Percentiles rank a stretch among this genome's conserved stretches.
These are phyloP conservation scores for Ustilago curta DNA, from an alignment of 1,284 basidiomycete species.

Conservation along the genomic window DNA sequence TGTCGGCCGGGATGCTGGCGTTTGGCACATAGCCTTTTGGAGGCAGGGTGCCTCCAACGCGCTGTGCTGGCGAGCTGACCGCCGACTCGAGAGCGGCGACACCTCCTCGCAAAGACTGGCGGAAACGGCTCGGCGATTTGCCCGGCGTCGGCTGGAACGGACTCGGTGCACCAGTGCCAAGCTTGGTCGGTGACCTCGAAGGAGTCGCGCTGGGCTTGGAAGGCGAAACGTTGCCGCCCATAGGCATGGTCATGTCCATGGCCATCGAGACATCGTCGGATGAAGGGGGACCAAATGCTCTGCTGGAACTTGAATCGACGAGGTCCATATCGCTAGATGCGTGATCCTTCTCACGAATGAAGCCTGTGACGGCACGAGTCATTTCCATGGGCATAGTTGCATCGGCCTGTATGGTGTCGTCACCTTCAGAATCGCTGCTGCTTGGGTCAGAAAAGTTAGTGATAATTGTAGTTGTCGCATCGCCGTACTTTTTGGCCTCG, in stretches of 20 bases:
- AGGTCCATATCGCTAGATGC: conserved; percentile 50
- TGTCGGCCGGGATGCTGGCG: conserved; percentile 16
- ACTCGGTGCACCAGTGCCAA: conserved; percentile 35
- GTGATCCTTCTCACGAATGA: conserved; percentile 42
- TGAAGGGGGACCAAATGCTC: conserved; percentile 17
- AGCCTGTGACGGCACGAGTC: conserved; percentile 44
- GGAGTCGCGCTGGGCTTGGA: conserved; percentile 27
- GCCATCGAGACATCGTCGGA: conserved; percentile 38
- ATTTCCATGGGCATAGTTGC: conserved; percentile 51
- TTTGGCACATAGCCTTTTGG: conserved; percentile 24
- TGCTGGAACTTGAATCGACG: conserved; percentile 38
- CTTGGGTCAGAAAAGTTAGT: conserved; percentile 26
- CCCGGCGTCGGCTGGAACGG: conserved; percentile 42
- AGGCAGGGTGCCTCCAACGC: conserved; percentile 28
- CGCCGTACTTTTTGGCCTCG: conserved; percentile 40
- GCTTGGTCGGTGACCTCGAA: conserved; percentile 12
- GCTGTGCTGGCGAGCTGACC: conserved; percentile 40
- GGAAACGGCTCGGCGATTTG: conserved; percentile 46
- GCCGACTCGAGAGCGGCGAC: conserved; percentile 40
- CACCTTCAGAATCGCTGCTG: conserved; percentile 44
- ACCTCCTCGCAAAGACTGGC: conserved; percentile 47
- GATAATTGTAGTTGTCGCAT: conserved; percentile 42
- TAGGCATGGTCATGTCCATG: conserved; percentile 59
- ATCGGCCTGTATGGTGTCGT: conserved; percentile 39
- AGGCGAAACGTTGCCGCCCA: conserved; percentile 36